phyloP scores from a whole-genome alignment of 2,329 filamentous ascomycete genomes.

The Fusarium clavum region DNA sequence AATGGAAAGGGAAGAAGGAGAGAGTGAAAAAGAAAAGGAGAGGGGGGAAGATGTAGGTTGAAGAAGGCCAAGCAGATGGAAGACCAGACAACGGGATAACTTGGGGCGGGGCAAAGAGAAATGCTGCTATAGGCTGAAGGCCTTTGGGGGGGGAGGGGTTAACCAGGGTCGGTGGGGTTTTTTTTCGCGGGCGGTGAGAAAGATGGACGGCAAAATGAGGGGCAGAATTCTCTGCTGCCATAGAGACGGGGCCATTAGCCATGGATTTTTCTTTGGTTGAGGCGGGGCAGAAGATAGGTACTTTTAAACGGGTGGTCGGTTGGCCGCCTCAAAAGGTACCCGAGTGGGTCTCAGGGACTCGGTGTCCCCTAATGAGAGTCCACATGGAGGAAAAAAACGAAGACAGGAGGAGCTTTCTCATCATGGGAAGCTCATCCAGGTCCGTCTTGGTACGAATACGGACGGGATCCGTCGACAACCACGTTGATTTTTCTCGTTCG shows the following conservation, averaged over 20 bases:
- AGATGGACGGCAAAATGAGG: constrained; percentile 44
- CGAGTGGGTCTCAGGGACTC: constrained; percentile 36
- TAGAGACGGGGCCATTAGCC: constrained; percentile 21
- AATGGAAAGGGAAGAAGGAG: constrained; percentile 36
- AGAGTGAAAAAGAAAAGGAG: constrained; percentile 28
- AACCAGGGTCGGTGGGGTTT: constrained; percentile 26
- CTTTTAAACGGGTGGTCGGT: constrained; percentile 27
- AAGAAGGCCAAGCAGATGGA: constrained; percentile 27
- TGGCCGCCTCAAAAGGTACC: constrained; percentile 25
- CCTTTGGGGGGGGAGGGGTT: constrained; percentile 38
- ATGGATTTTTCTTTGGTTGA: constrained; percentile 2
- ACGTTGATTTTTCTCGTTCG: constrained; percentile 45
- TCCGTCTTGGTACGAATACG: constrained; percentile 38
- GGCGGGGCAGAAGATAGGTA: constrained; percentile 33
- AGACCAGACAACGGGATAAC: constrained; percentile 38
- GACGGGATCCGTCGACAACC: constrained; percentile 23
- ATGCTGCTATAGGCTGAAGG: constrained; percentile 20
- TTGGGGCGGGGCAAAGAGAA: constrained; percentile 40
- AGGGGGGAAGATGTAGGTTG: constrained; percentile 40
- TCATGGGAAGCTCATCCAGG: constrained; percentile 30
- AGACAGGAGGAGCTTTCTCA: constrained; percentile 34
- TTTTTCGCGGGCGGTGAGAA: constrained; percentile 44
- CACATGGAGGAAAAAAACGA: constrained; percentile 21
- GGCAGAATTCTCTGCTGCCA: constrained; percentile 46
- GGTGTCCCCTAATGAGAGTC: constrained; percentile 16